Conservation (phyloP, 805 yeast genomes). For the Saturnispora besseyi region DNA sequence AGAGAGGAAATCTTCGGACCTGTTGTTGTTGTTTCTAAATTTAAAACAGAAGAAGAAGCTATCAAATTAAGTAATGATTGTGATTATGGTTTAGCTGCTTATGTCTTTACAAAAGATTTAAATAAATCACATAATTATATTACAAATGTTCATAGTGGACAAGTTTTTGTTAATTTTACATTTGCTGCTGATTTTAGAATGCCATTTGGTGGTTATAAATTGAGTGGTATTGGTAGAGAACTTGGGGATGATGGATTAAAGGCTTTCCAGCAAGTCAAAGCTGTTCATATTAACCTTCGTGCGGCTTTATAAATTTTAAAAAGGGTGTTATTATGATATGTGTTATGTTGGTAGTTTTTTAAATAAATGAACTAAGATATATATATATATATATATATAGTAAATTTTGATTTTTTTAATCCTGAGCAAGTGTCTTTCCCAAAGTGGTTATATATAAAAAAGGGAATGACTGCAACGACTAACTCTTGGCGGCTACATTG, state of each 20-base stretch:
- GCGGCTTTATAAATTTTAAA: constrained; percentile 14
- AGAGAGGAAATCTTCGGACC: constrained; percentile 88
- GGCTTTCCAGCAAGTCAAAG: constrained; percentile 77
- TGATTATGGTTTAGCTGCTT: constrained; percentile 83
- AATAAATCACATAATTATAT: constrained; percentile 71
- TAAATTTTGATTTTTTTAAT: too few relatives aligned
- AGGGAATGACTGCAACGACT: too few relatives aligned
- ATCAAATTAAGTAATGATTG: constrained; percentile 71
- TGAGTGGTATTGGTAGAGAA: constrained; percentile 90
- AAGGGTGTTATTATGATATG: neutral
- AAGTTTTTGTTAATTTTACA: constrained; percentile 85
- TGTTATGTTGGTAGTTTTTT: too few relatives aligned
- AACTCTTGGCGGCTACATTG: neutral
- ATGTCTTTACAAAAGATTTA: constrained; percentile 71
- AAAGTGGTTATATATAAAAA: too few relatives aligned
- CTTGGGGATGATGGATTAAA: constrained; percentile 83
- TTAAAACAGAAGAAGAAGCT: constrained; percentile 75
- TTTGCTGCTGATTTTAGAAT: constrained; percentile 81
- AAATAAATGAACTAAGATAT: neutral
- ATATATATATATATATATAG: neutral
- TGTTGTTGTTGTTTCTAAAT: constrained; percentile 75
- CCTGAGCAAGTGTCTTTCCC: too few relatives aligned
- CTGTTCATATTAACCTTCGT: constrained; percentile 51
- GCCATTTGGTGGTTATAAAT: constrained; percentile 90
- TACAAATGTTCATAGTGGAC: constrained; percentile 72